Base-by-base conservation (phyloP, 2,329 filamentous ascomycete species). In the Rhinocladiella mackenziei region DNA sequence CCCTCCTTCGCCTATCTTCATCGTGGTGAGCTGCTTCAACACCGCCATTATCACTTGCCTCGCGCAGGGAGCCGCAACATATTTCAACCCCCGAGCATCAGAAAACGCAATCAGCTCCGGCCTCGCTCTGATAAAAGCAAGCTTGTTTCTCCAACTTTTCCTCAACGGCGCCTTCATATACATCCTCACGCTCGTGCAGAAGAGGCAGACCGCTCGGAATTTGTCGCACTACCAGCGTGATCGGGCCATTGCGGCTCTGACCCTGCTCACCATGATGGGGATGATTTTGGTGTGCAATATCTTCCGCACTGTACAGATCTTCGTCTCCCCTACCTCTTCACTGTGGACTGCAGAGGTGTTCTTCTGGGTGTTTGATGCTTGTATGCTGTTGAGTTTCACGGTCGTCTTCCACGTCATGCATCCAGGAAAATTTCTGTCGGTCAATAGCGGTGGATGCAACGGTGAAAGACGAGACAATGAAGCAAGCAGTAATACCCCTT, bases 281-380 rank as follows among this genome's bases (percentile, higher is more conserved):
- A 20, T 48, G 22, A 23, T 48, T 6, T 19, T 22, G 29, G 30
- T 48, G 15, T 40, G 40, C 33, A 48, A 48, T 25, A 15, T 40
- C 7, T 48, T 43, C 22, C 45, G 50, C 11, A 50, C 50, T 6
- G 28, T 52, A 6, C 50, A 52, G 50, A 42, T 50, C 22, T 52
- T 52, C 20, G 39, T 23, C 13, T 26, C 50, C 5, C 39, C 50
- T 6, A 14, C 20, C 8, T 50, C 46, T 4, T 18, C 13, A 4
- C 8, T 47, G 13, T 52, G 50, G 50, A 43, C 28, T 2, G 8
- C 30, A 3, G 50, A 52, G 17, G 50, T 23, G 11, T 50, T 42
- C 19, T 50, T 49, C 28, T 52, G 50, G 46, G 42, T 52, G 8
- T 50, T 52, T 33, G 50, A 52, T 29, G 46, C 28, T 7, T 31